Base-by-base conservation (phyloP, 192 early-diverging fungal species). In the Backusella morwellensis region DNA sequence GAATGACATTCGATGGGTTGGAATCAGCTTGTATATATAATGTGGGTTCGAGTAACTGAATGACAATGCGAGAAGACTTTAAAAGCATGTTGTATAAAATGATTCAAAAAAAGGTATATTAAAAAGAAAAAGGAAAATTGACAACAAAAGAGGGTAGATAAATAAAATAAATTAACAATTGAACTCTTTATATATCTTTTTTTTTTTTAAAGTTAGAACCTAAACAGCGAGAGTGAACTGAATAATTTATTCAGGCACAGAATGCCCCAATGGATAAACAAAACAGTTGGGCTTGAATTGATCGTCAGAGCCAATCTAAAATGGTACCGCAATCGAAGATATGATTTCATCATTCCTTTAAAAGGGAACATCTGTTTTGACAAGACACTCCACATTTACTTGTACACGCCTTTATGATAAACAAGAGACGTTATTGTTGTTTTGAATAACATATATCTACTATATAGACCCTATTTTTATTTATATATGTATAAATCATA, bases 31-130 rank as follows among this genome's bases (percentile, higher is more conserved):
- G 35, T 23, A 70, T 38, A 4, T 41, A 70, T 14, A 70, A 40
- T 12, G 35, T 70, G 1, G 68, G 68, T 41, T 70, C 68, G 40
- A 70, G 68, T 70, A 70, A 70, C 36, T 70, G 68, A 70, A 70
- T 5, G 0, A 36, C 40, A 40, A 70, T 70, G 35, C 35, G 35
- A 70, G 68, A 70, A 40, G 68, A 70, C 9, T 70, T 70, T 70
- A 38, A 70, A 38, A 70, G 68, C 68, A 70, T 68, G 11, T 29
- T 63, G 12, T 26, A 50, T 32, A 6, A 21, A n/a, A 6, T 50
- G 15, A n/a, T 50, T 17, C 4, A 50, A 15, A 50, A 50, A 50
- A 50, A 50, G 47, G 19, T 17, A n/a, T 40, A 40, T 40, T 52
- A 19, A n/a, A n/a, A 21, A 21, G 6, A 52, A 52, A 52, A 52